A percentile compares a stretch with the other conserved stretches of the same genome.
phyloP scores from a whole-genome alignment of 345 rosid species.

The Salix arbutifolia region DNA sequence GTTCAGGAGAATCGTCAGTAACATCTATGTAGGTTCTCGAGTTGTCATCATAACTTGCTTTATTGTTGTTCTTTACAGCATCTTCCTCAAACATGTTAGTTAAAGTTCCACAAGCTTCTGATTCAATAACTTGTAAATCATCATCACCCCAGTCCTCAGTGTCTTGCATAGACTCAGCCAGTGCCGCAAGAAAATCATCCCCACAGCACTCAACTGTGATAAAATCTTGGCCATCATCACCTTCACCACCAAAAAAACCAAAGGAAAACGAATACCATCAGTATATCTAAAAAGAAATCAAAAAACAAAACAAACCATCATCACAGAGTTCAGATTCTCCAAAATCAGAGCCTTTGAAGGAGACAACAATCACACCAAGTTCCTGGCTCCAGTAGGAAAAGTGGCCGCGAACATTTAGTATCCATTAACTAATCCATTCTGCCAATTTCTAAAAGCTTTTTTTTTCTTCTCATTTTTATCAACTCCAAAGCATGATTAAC shows the following conservation, averaged over 20 bases:
- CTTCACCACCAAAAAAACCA: slow-evolving; percentile 22
- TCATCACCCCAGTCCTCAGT: slow-evolving; percentile 86
- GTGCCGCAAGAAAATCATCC: slow-evolving; percentile 73
- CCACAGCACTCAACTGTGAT: slow-evolving; percentile 77
- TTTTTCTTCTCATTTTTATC: too few relatives aligned
- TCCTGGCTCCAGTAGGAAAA: too few relatives aligned
- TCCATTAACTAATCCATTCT: too few relatives aligned
- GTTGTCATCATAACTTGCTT: slow-evolving; percentile 14
- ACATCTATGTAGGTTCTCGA: slow-evolving; percentile 31
- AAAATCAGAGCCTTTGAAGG: too few relatives aligned
- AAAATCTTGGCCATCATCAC: slow-evolving; percentile 80
- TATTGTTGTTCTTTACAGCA: slow-evolving; percentile 1
- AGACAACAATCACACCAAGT: too few relatives aligned
- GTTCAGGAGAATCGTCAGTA: slow-evolving; percentile 50
- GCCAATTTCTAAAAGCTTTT: too few relatives aligned
- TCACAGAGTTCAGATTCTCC: neutral
- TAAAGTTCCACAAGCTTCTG: slow-evolving; percentile 74
- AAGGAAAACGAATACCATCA: neutral
- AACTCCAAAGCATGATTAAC: too few relatives aligned
- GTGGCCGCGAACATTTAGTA: too few relatives aligned
- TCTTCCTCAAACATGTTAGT: slow-evolving; percentile 45
- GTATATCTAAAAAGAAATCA: neutral
- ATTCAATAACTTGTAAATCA: slow-evolving; percentile 60
- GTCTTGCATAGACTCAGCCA: slow-evolving; percentile 71
- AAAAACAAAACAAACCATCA: neutral